phyloP scores from a whole-genome alignment of 2,329 filamentous ascomycete genomes.

The Metarhizium guizhouense region DNA sequence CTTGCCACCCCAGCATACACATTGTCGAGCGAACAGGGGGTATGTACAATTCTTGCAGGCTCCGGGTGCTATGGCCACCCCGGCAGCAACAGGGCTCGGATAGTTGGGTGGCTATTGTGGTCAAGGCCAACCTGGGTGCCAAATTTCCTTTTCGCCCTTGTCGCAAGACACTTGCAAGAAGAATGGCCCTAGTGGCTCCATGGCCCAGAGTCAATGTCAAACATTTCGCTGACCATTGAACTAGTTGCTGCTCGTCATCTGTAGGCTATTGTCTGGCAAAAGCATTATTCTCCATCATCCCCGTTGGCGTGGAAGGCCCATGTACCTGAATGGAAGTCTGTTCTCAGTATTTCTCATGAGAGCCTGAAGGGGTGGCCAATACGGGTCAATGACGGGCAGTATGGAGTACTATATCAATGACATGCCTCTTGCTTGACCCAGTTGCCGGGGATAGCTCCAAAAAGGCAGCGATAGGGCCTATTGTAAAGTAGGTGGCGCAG shows the following conservation, averaged over 20 bases:
- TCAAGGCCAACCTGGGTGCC: conserved; percentile 8
- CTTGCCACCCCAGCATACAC: conserved; percentile 1
- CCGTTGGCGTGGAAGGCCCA: not conserved
- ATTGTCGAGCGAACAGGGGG: conserved; percentile 10
- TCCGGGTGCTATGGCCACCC: conserved; percentile 11
- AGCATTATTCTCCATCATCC: not conserved
- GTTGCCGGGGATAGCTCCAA: not conserved
- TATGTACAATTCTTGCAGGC: conserved; percentile 8
- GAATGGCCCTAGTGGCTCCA: not conserved
- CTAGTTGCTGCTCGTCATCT: not conserved
- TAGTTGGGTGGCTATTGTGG: conserved; percentile 11
- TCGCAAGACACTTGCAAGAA: not conserved
- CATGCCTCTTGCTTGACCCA: not conserved
- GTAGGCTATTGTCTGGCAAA: not conserved
- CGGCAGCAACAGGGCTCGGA: conserved; percentile 9
- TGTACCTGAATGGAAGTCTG: not conserved
- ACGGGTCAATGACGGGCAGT: not conserved
- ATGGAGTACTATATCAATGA: not conserved
- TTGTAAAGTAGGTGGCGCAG: conserved; percentile 1
- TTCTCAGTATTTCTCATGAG: not conserved
- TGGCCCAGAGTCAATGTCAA: not conserved
- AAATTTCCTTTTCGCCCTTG: conserved; percentile 6
- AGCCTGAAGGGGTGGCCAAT: not conserved
- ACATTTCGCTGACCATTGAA: not conserved
- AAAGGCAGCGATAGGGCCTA: not conserved